A percentile compares a stretch with the other conserved stretches of the same genome.
Conservation (phyloP, 2,329 filamentous ascomycete genomes). For the Aureobasidium leucospermi region DNA sequence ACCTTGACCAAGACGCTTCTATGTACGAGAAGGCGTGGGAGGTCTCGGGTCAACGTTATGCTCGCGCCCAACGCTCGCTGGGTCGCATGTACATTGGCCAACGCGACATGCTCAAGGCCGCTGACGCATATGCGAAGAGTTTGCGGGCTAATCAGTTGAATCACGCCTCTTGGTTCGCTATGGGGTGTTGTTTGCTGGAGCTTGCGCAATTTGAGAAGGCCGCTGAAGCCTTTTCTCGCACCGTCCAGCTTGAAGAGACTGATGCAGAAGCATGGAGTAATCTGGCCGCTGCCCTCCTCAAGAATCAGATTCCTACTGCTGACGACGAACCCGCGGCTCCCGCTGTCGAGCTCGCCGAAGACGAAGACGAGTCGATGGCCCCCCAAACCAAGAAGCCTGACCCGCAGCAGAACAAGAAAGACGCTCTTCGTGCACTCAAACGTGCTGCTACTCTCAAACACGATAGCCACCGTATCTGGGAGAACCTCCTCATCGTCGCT, state of each 20-base stretch:
- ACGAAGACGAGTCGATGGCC: slow-evolving; percentile 29
- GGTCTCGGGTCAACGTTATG: slow-evolving; percentile 71
- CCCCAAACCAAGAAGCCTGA: slow-evolving; percentile 20
- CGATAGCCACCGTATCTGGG: slow-evolving; percentile 90
- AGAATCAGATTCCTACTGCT: slow-evolving; percentile 16
- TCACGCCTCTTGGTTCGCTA: slow-evolving; percentile 76
- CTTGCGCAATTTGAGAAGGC: slow-evolving; percentile 70
- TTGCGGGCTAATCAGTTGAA: slow-evolving; percentile 74
- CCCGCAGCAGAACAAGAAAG: slow-evolving; percentile 56
- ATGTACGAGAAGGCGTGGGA: slow-evolving; percentile 86
- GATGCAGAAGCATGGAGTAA: slow-evolving; percentile 96
- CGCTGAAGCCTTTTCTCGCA: slow-evolving; percentile 72
- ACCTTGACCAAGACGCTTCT: slow-evolving; percentile 66
- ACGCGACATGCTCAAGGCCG: slow-evolving; percentile 61
- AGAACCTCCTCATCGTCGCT: slow-evolving; percentile 85
- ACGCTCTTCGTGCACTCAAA: slow-evolving; percentile 79
- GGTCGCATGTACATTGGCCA: slow-evolving; percentile 67
- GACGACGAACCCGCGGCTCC: slow-evolving; percentile 8
- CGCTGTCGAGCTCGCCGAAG: slow-evolving; percentile 17
- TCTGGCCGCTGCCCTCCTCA: slow-evolving; percentile 71
- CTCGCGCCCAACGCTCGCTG: slow-evolving; percentile 79
- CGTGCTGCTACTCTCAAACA: slow-evolving; percentile 76
- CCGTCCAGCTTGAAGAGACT: slow-evolving; percentile 76
- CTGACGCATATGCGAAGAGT: slow-evolving; percentile 70
- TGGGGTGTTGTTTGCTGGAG: slow-evolving; percentile 82